Evolutionary conservation across 192 early-diverging fungal genomes (phyloP), one percentile per base, ranked within the genome.

Genomic region (Ambispora gerdemannii): DNA sequence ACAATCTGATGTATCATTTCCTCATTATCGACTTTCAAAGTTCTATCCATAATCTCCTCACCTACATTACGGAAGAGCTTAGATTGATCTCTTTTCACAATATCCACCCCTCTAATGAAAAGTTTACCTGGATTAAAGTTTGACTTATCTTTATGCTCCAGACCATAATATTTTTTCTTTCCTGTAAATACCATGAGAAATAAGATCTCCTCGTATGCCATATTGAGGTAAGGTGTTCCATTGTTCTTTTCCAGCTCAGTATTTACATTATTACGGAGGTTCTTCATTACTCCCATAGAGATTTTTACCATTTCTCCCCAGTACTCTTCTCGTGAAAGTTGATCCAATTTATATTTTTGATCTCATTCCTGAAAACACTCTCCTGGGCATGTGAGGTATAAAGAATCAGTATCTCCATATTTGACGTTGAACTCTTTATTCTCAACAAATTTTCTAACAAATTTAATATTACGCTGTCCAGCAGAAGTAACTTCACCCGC

Each of bases 231-330:
- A 67, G 64, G 33, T 30, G 64, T 31, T 3, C 25, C n/a, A 30
- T 31, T 67, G 50, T 67, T 67, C 52, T 51, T 51, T 17, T 4
- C 33, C 27, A 67, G 64, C 50, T 67, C 50, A 2, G 0, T 15
- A 67, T 67, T 67, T 0, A 67, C 49, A 3, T 67, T 17, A 50
- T 65, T 20, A 31, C 47, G 22, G 0, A 65, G 30, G 4, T 49
- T 6, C 1, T 0, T 20, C 47, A 65, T 65, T n/a, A 50, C 25
- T 19, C n/a, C 4, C 63, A 65, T 65, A 65, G 63, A 30, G 19
- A 65, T 50, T 49, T 49, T 65, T 15, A 65, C 27, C 63, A 65
- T 65, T 65, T 65, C 63, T 3, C 15, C 19, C 63, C 63, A 65
- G 3, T 65, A 65, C 19, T 47, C n/a, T 50, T 31, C 25, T 28